Evolutionary conservation across 768 basidiomycete genomes (phyloP).

Genomic region (Porphyrellus cyaneotinctus): DNA sequence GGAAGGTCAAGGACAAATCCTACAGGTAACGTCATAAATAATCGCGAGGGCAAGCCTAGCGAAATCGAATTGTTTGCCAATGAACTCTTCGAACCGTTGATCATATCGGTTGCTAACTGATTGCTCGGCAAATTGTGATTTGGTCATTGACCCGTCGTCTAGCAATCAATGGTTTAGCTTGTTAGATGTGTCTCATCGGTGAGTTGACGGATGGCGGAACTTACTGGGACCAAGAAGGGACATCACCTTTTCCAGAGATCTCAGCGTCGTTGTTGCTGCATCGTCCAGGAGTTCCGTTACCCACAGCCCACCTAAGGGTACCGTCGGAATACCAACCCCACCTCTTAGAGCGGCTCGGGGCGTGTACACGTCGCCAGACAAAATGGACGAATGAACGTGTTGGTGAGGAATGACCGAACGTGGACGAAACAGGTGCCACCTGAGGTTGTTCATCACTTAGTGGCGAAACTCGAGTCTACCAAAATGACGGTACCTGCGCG

Average conservation of each 20-base stretch:
- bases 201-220: neutral
- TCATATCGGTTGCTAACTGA: too few species aligned
- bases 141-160: neutral
- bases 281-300: neutral
- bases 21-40: neutral
- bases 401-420: conserved; percentile 1
- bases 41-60: neutral
- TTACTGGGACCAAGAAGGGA: neutral
- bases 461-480: neutral
- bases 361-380: too few species aligned
- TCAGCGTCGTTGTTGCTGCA: neutral
- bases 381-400: too few species aligned
- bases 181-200: too few species aligned
- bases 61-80: neutral
- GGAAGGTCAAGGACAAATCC: neutral
- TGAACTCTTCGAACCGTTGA: neutral
- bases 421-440: neutral
- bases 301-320: neutral
- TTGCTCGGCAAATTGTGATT: too few species aligned
- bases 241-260: neutral
- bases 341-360: neutral
- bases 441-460: neutral
- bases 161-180: neutral
- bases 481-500: neutral
- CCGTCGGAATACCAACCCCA: neutral